phyloP scores from a whole-genome alignment of 768 basidiomycete species.

The Pleurotus eryngii region DNA sequence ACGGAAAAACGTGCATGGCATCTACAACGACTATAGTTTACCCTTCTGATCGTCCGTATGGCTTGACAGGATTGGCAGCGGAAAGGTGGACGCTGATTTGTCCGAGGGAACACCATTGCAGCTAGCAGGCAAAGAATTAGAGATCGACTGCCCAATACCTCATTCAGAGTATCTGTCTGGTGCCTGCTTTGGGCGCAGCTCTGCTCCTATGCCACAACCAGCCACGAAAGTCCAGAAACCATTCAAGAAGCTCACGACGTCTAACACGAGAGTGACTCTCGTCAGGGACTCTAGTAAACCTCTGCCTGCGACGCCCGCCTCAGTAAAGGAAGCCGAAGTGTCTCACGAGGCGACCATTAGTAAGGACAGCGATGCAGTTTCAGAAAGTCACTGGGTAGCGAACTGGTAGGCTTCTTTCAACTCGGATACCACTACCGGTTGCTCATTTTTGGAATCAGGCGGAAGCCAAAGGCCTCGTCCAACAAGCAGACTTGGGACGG shows the following conservation, averaged over 20 bases:
- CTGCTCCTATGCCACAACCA: conserved; percentile 11
- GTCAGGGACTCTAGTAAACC: too few species aligned
- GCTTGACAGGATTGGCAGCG: neutral
- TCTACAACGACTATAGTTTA: neutral
- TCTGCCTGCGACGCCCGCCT: too few species aligned
- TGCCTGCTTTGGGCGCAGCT: conserved; percentile 48
- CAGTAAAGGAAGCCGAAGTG: too few species aligned
- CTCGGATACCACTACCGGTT: conserved; percentile 2
- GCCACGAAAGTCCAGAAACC: conserved; percentile 17
- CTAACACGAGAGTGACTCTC: too few species aligned
- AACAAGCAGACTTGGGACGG: conserved; percentile 90
- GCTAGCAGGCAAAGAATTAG: conserved; percentile 58
- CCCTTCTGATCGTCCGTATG: neutral
- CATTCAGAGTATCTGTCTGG: conserved; percentile 60
- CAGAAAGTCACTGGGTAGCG: conserved; percentile 56
- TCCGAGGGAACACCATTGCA: conserved; percentile 33
- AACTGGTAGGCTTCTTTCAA: conserved; percentile 50
- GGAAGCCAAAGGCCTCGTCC: conserved; percentile 52
- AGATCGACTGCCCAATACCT: conserved; percentile 58
- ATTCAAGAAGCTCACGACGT: conserved; percentile 23
- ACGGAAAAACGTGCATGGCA: conserved; percentile 58
- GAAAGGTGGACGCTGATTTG: conserved; percentile 36
- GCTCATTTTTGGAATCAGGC: conserved; percentile 41
- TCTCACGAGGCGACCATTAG: neutral
- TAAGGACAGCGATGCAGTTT: conserved; percentile 7